phyloP scores from a whole-genome alignment of 495 filamentous ascomycete species.

The Aspergillus hancockii region DNA sequence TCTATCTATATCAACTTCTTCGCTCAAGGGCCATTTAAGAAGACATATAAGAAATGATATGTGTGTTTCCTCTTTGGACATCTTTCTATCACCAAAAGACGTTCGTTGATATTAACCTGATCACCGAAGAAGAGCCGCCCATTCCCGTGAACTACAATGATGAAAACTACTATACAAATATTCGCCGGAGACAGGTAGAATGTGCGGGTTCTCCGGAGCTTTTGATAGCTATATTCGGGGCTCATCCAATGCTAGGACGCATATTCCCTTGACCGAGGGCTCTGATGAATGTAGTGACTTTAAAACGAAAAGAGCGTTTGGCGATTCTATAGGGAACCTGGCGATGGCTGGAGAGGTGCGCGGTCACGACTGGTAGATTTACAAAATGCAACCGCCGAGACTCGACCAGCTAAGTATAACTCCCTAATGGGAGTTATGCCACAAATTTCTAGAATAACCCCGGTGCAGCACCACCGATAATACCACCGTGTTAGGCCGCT shows the following conservation, averaged over 20 bases:
- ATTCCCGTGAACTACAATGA: not conserved
- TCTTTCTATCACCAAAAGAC: not conserved
- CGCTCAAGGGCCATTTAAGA: too few species aligned
- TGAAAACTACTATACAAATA: not conserved
- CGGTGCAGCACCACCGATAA: too few species aligned
- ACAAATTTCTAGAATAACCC: too few species aligned
- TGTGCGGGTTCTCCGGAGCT: not conserved
- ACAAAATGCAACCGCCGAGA: not conserved
- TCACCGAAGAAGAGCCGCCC: not conserved
- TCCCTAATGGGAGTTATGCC: too few species aligned
- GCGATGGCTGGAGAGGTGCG: not conserved
- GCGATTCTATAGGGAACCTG: slow-evolving; percentile 7
- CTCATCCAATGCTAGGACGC: not conserved
- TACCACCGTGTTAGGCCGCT: too few species aligned
- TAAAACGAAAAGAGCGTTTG: not conserved
- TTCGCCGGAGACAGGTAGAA: not conserved
- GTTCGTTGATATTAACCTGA: not conserved
- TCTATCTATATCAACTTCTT: too few species aligned
- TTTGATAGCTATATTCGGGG: not conserved
- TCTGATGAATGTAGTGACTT: not conserved
- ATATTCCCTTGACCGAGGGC: too few species aligned
- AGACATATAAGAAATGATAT: too few species aligned
- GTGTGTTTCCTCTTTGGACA: not conserved
- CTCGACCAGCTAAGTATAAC: too few species aligned
- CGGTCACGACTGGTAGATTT: not conserved